Base-by-base conservation (phyloP, 192 early-diverging fungal genomes). In the Coemansia sp. region DNA sequence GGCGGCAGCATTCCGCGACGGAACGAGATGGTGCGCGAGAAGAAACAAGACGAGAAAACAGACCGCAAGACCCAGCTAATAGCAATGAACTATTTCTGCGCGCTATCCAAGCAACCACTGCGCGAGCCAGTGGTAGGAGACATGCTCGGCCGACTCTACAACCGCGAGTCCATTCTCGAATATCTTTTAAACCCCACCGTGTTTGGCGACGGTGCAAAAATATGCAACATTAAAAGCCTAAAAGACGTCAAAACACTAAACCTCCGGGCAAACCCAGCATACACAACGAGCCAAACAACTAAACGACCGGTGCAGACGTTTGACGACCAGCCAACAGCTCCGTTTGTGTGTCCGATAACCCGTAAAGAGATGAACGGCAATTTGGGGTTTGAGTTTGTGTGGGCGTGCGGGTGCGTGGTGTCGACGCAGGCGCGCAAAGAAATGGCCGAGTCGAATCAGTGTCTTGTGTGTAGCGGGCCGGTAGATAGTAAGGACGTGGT, bases 81-180 rank as follows among this genome's bases (percentile, higher is more conserved):
- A 8, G 68, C 76, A 7, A 69, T 70, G 65, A 68, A 45, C 60
- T 62, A 35, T 38, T 57, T 35, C 49, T 83, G 81, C 32, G 68
- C 81, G 5, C 64, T 83, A 12, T 74, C 75, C n/a, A 54, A 54
- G 52, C 52, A 54, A 19, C 86, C 82, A 7, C 82, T 93, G 14
- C 48, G 69, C 21, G 60, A 67, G 22, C 91, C 91, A 0, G 64
- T 93, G 8, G 89, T 90, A 12, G 72, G 71, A 12, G 79, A 83
- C 54, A 71, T 57, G 8, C 75, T 91, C 4, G 91, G 91, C 0
- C 82, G 84, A 12, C 75, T 93, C 29, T 93, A 90, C 81, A 91
- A 91, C 70, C 88, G 89, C 60, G 85, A 86, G n/a, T 74, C 85
- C 0, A 61, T 92, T 37, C 60, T 92, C 0, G 82, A 88, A 49